Percentiles rank a stretch among this genome's conserved stretches.
phyloP scores from a whole-genome alignment of 1,284 basidiomycete species.

The Cutaneotrichosporon cutaneum region DNA sequence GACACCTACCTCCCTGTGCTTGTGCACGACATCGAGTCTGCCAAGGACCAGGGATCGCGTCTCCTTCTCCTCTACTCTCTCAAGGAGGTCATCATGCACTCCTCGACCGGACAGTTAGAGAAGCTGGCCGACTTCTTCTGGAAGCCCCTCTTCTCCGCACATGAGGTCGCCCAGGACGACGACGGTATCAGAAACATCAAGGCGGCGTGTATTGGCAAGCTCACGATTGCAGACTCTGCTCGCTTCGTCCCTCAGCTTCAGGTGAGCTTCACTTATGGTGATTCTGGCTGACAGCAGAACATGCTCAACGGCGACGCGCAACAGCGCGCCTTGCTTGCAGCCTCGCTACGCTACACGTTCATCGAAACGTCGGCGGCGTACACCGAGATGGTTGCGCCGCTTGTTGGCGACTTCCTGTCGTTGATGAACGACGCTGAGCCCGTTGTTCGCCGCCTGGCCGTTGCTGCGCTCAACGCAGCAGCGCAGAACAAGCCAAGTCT shows the following conservation, averaged over 20 bases:
- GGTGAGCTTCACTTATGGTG: constrained; percentile 54
- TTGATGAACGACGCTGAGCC: constrained; percentile 81
- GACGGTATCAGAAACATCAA: constrained; percentile 92
- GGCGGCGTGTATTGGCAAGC: constrained; percentile 92
- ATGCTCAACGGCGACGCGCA: constrained; percentile 55
- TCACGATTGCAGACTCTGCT: constrained; percentile 84
- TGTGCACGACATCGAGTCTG: constrained; percentile 73
- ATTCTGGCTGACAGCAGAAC: constrained; percentile 18
- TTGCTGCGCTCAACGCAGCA: constrained; percentile 88
- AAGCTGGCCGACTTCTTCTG: constrained; percentile 82
- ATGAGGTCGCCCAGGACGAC: constrained; percentile 64
- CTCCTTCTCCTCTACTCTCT: constrained; percentile 84
- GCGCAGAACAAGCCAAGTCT: constrained; percentile 91
- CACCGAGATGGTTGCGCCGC: constrained; percentile 80
- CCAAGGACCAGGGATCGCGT: constrained; percentile 65
- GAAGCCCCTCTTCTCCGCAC: constrained; percentile 81
- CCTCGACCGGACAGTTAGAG: constrained; percentile 75
- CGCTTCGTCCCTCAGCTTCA: constrained; percentile 90
- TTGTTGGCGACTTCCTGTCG: constrained; percentile 85
- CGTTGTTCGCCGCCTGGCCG: constrained; percentile 78
- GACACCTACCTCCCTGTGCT: constrained; percentile 80
- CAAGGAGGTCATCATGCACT: constrained; percentile 94
- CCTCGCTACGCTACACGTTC: constrained; percentile 93
- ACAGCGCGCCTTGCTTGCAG: constrained; percentile 79
- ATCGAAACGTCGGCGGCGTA: constrained; percentile 74